These are phyloP conservation scores for Breynia disticha DNA, from an alignment of 441 rosid species.

Conservation along the genomic window DNA sequence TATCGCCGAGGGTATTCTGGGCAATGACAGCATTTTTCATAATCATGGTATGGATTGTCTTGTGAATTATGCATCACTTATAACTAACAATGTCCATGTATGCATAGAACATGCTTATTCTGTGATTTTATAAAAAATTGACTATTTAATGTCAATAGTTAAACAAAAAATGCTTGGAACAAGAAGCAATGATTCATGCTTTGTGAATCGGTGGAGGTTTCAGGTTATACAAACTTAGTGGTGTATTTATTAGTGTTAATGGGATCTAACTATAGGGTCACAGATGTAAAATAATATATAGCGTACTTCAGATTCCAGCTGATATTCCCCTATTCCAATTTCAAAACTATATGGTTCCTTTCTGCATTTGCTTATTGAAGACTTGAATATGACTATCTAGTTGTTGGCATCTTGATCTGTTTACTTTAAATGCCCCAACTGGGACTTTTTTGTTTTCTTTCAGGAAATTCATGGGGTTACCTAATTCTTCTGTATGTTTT, in stretches of 20 bases:
- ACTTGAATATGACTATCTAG: neutral
- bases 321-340: no score
- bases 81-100: neutral
- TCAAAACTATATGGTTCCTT: no score
- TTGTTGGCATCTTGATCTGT: no score
- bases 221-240: no score
- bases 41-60: conserved; percentile 38
- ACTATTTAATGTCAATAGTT: no score
- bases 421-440: neutral
- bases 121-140: neutral
- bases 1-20: conserved; percentile 75
- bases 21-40: conserved; percentile 29
- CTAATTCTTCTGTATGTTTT: conserved; percentile 61
- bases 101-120: neutral
- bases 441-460: conserved; percentile 13
- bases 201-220: no score
- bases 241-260: no score
- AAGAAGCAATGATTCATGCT: no score
- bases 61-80: neutral
- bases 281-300: no score
- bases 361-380: neutral
- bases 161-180: no score
- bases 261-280: no score
- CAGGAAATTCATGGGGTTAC: conserved; percentile 72
- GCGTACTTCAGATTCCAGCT: no score